Base-by-base conservation (phyloP, 805 yeast genomes). In the Blastobotrys muscicola region DNA sequence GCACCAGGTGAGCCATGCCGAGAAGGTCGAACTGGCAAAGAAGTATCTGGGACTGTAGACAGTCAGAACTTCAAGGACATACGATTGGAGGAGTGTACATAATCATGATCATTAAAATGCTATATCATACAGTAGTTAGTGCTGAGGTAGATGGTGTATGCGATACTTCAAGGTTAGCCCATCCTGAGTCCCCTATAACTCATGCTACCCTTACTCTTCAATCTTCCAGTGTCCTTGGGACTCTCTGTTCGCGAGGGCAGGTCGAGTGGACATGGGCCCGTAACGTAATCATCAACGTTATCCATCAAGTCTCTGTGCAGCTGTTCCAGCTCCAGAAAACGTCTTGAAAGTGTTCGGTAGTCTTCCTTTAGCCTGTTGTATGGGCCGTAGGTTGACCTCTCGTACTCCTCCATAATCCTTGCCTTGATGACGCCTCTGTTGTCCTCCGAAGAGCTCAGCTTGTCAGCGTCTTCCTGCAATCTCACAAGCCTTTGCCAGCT, bases 21-120 rank as follows among this genome's bases (percentile, higher is more conserved):
- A 15, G 11, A 50, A 55, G 29, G 60, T 59, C 35, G 57, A 61
- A 30, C 49, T 72, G 50, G 60, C 78, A 62, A 44, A 55, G 44
- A 61, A 63, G 44, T 60, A 70, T 68, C 45, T 70, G 62, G 58
- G 61, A 13, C 23, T 52, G 36, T 31, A 32, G 20, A 8, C 14
- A n/a, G 33, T n/a, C n/a, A n/a, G n/a, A n/a, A n/a, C n/a, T n/a
- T n/a, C n/a, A n/a, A 8, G 5, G 33, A 31, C 12, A 12, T n/a
- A 31, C 14, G 4, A 11, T 3, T 20, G 26, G 26, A 20, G 26
- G 26, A 20, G 26, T 20, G 26, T 20, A 20, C 26, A n/a, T 12
- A 30, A 10, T 20, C 20, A 15, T 31, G 13, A 31, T 13, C 14
- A 15, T 31, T 32, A 15, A 31, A 23, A 43, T 47, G 34, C 33